Conservation (phyloP, 2,329 filamentous ascomycete genomes). For the Colletotrichum noveboracense region DNA sequence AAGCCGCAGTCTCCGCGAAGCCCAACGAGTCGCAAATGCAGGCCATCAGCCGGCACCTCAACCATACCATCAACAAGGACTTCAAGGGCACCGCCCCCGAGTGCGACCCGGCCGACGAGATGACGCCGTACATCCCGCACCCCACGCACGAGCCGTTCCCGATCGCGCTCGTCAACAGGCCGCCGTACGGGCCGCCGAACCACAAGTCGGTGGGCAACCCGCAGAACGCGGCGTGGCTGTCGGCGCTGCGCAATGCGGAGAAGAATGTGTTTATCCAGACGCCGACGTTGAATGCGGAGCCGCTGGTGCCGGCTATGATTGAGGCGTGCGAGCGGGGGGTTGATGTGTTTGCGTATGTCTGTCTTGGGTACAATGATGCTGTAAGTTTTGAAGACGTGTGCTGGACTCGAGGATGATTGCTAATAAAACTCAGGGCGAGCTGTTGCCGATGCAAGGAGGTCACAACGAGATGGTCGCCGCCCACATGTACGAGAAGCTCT, state of each 20-base stretch:
- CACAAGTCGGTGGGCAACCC: conserved; percentile 67
- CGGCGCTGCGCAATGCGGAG: conserved; percentile 68
- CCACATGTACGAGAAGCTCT: conserved; percentile 61
- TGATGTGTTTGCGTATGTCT: conserved; percentile 73
- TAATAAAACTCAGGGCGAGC: conserved; percentile 59
- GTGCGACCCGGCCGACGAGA: conserved; percentile 44
- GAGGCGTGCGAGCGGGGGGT: conserved; percentile 72
- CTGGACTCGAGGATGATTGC: accelerated
- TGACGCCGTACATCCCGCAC: conserved; percentile 70
- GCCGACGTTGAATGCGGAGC: conserved; percentile 76
- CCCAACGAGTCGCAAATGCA: conserved; percentile 58
- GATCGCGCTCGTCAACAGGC: conserved; percentile 74
- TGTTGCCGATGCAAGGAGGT: conserved; percentile 77
- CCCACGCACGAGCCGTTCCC: conserved; percentile 62
- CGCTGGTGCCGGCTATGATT: conserved; percentile 66
- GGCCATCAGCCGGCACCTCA: conserved; percentile 70
- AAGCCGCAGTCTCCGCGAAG: conserved; percentile 57
- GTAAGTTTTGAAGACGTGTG: conserved; percentile 32
- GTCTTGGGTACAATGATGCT: conserved; percentile 79
- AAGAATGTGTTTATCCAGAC: conserved; percentile 77
- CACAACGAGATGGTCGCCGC: conserved; percentile 76
- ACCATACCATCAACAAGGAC: conserved; percentile 37
- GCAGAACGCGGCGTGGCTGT: conserved; percentile 79
- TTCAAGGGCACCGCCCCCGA: background rate
- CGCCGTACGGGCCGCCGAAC: conserved; percentile 69